Conservation (phyloP, 2,329 filamentous ascomycete species). For the Thermomyces lanuginosus region DNA sequence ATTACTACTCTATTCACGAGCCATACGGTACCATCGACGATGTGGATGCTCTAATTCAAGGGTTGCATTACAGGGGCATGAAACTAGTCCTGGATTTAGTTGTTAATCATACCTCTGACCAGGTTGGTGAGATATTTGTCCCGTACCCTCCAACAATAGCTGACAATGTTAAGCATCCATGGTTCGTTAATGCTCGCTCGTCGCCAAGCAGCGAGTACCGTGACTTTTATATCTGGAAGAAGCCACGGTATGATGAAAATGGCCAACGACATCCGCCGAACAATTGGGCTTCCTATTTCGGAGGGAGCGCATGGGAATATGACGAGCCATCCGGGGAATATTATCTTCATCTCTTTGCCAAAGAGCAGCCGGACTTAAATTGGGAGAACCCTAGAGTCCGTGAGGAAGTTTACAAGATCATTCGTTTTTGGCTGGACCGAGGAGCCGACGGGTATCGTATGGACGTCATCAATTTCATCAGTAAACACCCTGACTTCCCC, state of each 20-base stretch:
- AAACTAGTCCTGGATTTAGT: slow-evolving; percentile 35
- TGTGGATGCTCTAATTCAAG: slow-evolving; percentile 29
- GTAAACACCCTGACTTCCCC: slow-evolving; percentile 42
- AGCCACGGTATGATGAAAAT: slow-evolving; percentile 36
- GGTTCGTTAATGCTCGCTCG: slow-evolving; percentile 52
- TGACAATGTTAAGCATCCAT: slow-evolving; percentile 41
- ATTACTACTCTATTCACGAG: slow-evolving; percentile 31
- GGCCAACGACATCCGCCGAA: slow-evolving; percentile 53
- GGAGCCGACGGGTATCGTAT: slow-evolving; percentile 61
- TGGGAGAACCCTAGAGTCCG: slow-evolving; percentile 58
- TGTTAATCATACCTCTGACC: slow-evolving; percentile 27
- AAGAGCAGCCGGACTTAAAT: slow-evolving; percentile 68
- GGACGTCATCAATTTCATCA: slow-evolving; percentile 58
- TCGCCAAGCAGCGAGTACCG: slow-evolving; percentile 47
- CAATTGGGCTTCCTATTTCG: slow-evolving; percentile 52
- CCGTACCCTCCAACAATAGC: not conserved
- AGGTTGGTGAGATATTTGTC: slow-evolving; percentile 3
- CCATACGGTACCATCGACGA: slow-evolving; percentile 32
- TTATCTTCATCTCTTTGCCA: slow-evolving; percentile 59
- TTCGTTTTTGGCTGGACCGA: slow-evolving; percentile 62
- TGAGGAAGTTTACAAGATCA: slow-evolving; percentile 52
- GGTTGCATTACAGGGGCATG: slow-evolving; percentile 30
- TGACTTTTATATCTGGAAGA: slow-evolving; percentile 50
- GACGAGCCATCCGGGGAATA: slow-evolving; percentile 56
- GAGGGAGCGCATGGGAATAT: slow-evolving; percentile 35